Base-by-base conservation (phyloP, 352 stramenopile species). In the Pythium guiyangense region DNA sequence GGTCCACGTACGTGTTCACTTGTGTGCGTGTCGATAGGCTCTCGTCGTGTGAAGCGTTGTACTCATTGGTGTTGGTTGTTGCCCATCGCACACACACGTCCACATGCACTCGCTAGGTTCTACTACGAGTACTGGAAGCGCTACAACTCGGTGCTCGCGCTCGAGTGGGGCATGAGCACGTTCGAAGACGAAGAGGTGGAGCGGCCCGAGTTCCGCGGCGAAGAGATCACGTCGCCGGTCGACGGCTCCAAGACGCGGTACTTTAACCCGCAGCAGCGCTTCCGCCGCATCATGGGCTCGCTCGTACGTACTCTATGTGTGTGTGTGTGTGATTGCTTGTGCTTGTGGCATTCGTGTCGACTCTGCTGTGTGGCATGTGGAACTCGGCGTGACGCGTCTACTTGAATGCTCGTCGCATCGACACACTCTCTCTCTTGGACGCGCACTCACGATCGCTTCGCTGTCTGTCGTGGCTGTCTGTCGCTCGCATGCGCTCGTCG, bases 41-140 rank as follows among this genome's bases (percentile, higher is more conserved):
- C n/a, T n/a, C n/a, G n/a, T 42, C 11, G 14, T 49, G n/a, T 49
- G n/a, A 29, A n/a, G 25, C 10, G 39, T 8, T 5, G 3, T 52
- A 26, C 46, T 35, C 9, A 25, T 27, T n/a, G 27, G 9, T 17
- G 2, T 1, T 25, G 48, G 17, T 14, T 49, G 22, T 11, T 22
- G 6, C 11, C 12, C 34, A 15, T 15, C 10, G 25, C 14, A n/a
- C n/a, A n/a, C n/a, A n/a, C 10, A 22, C 6, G 3, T 12, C 8
- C 20, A 17, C 54, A 9, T 10, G 6, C 31, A 10, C 31, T 12
- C 31, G 1, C 3, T 35, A 82, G 73, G 20, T 79, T 88, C 31
- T 92, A 92, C 64, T 88, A 88, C 53, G 80, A 92, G 39, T 90
- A 85, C 57, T 92, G 80, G 83, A 91, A 92, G 65, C 78, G 83